Conservation (phyloP, 2,329 filamentous ascomycete genomes). For the Phoma sp. region DNA sequence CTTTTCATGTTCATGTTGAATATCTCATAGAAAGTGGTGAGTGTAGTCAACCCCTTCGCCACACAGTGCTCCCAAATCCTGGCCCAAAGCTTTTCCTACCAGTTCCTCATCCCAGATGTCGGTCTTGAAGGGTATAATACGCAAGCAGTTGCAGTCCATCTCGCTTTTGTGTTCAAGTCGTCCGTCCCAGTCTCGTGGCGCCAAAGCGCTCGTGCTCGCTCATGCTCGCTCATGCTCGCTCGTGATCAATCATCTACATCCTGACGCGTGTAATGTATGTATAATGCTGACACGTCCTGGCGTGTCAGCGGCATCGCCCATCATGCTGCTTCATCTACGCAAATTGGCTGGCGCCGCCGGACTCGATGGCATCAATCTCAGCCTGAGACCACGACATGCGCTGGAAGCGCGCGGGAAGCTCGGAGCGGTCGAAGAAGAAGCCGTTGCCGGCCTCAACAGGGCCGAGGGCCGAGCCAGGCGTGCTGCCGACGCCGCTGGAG, state of each 20-base stretch:
- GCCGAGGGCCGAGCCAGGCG: slow-evolving; percentile 73
- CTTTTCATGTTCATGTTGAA: slow-evolving; percentile 15
- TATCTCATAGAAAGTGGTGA: slow-evolving; percentile 17
- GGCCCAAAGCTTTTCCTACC: slow-evolving; percentile 16
- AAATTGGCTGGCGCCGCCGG: slow-evolving; percentile 78
- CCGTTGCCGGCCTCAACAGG: slow-evolving; percentile 73
- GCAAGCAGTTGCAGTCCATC: slow-evolving; percentile 26
- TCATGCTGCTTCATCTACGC: slow-evolving; percentile 46
- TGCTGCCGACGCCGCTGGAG: slow-evolving; percentile 60
- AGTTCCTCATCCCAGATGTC: slow-evolving; percentile 24
- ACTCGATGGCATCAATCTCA: slow-evolving; percentile 96
- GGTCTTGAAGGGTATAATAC: slow-evolving; percentile 40
- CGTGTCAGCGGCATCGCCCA: slow-evolving; percentile 17
- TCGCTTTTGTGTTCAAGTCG: slow-evolving; percentile 26
- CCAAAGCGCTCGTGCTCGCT: slow-evolving; percentile 13
- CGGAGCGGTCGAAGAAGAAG: slow-evolving; percentile 84
- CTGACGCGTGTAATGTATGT: slow-evolving; percentile 28
- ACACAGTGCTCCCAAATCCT: slow-evolving; percentile 16
- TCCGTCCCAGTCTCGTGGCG: slow-evolving; percentile 7
- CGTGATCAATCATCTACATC: slow-evolving; percentile 14
- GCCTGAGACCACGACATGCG: slow-evolving; percentile 73
- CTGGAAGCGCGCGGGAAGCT: slow-evolving; percentile 85
- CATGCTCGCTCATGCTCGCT: slow-evolving; percentile 13
- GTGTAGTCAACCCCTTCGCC: slow-evolving; percentile 14
- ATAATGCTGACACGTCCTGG: slow-evolving; percentile 25